Percentiles rank a stretch among this genome's conserved stretches.
Conservation (phyloP, 2,329 filamentous ascomycete genomes). For the Diaporthe citrichinensis region DNA sequence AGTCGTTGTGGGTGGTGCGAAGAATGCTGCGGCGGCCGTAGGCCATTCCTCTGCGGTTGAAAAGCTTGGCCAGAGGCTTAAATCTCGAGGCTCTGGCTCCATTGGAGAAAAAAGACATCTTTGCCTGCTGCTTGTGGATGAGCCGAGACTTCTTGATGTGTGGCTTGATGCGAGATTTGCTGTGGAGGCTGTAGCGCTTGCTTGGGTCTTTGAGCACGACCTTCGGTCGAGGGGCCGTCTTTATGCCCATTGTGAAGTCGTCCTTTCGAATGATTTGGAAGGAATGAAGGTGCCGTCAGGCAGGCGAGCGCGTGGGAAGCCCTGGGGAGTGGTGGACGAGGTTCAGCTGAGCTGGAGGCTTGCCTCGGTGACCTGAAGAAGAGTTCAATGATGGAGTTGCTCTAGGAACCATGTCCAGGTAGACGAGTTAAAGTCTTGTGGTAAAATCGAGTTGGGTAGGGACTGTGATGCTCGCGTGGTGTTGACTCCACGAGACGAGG, state of each 20-base stretch:
- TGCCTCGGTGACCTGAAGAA: background rate
- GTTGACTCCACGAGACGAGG: background rate
- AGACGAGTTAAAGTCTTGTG: too few species aligned
- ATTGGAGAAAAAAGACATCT: background rate
- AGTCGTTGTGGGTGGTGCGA: background rate
- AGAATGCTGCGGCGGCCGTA: constrained; percentile 2
- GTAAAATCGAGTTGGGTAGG: background rate
- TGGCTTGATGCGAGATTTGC: background rate
- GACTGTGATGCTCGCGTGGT: background rate
- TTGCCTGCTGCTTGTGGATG: background rate
- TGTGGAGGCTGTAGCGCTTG: background rate
- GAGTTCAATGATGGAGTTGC: background rate
- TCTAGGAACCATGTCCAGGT: too few species aligned
- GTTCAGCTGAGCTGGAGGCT: background rate
- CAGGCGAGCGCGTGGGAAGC: accelerated
- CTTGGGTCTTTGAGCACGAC: background rate
- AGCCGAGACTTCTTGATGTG: background rate
- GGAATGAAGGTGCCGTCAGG: background rate
- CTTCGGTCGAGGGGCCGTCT: background rate
- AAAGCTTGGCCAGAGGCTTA: background rate
- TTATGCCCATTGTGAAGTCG: background rate
- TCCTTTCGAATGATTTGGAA: background rate
- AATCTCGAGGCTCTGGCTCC: too few species aligned
- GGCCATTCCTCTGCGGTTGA: background rate
- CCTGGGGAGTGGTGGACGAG: background rate